Conservation (phyloP, 2,329 filamentous ascomycete species). For the Penicillium janthinellum region DNA sequence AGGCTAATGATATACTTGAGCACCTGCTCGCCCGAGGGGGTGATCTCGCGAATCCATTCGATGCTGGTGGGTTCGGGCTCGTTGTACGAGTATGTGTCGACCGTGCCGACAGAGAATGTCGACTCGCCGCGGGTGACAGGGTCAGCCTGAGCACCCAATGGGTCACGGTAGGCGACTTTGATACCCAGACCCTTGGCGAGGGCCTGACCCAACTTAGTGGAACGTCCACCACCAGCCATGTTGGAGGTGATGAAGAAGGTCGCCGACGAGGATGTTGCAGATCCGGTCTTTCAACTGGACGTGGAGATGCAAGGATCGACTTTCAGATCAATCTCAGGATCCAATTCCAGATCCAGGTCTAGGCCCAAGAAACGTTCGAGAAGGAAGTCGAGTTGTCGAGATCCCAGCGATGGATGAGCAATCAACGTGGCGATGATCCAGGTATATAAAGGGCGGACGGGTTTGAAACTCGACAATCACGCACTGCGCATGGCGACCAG, state of each 20-base stretch:
- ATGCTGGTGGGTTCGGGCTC: conserved; percentile 75
- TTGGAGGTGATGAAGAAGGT: neutral
- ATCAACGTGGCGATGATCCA: conserved; percentile 16
- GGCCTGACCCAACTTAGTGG: conserved; percentile 66
- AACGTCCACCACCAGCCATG: conserved; percentile 37
- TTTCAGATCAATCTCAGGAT: neutral
- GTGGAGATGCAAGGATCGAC: neutral
- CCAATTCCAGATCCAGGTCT: neutral
- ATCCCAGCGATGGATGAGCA: conserved; percentile 4
- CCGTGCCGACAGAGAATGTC: conserved; percentile 70
- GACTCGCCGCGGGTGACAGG: conserved; percentile 77
- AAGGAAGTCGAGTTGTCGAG: neutral
- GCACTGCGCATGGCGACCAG: conserved; percentile 15
- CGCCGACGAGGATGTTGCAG: neutral
- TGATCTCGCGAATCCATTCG: conserved; percentile 69
- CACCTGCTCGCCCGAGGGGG: conserved; percentile 61
- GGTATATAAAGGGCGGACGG: conserved; percentile 17
- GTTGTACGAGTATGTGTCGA: conserved; percentile 78
- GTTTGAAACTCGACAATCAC: conserved; percentile 17
- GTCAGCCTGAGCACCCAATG: conserved; percentile 54
- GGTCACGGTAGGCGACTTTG: conserved; percentile 70
- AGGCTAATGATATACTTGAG: conserved; percentile 67
- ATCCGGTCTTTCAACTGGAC: neutral
- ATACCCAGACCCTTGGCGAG: conserved; percentile 82
- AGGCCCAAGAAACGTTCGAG: neutral